These are phyloP conservation scores for Deinandra increscens DNA, from an alignment of 129 eudicot species.

Conservation along the genomic window DNA sequence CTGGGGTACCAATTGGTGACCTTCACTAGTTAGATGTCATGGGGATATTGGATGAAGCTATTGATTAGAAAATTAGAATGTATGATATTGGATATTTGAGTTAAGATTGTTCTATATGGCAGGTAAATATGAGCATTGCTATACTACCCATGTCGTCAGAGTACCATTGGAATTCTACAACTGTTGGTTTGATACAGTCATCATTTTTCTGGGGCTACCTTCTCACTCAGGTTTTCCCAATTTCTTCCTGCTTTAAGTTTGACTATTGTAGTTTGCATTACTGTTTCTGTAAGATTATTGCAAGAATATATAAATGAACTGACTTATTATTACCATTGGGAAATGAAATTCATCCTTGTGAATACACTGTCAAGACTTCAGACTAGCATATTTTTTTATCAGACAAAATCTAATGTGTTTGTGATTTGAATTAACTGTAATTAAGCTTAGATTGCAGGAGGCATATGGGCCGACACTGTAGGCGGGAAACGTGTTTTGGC, in stretches of 20 bases:
- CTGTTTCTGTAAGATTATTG: not conserved
- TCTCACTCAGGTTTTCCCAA: conserved; percentile 79
- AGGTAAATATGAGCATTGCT: conserved; percentile 99
- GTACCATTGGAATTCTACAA: conserved; percentile 74
- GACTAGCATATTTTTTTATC: not conserved
- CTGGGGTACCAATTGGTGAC: not conserved
- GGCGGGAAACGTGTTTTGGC: conserved; percentile 88
- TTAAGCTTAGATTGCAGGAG: conserved; percentile 84
- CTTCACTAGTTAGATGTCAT: not conserved
- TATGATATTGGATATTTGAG: conserved; percentile 13
- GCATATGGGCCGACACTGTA: conserved; percentile 97
- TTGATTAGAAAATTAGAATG: not conserved
- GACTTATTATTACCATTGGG: not conserved
- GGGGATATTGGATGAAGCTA: not conserved
- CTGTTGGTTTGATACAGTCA: conserved; percentile 91
- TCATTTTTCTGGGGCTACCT: conserved; percentile 99
- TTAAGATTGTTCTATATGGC: conserved; percentile 24
- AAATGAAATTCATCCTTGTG: not conserved
- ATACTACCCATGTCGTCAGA: conserved; percentile 96
- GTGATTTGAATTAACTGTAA: conserved; percentile 24
- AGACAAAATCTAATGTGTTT: not conserved
- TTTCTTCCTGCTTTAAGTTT: not conserved
- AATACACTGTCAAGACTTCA: not conserved
- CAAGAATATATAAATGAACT: not conserved
- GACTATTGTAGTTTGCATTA: conserved; percentile 11